Evolutionary conservation across 306 rosid genomes (phyloP), one percentile per base, ranked within the genome.

Genomic region (Prunus salicina): DNA sequence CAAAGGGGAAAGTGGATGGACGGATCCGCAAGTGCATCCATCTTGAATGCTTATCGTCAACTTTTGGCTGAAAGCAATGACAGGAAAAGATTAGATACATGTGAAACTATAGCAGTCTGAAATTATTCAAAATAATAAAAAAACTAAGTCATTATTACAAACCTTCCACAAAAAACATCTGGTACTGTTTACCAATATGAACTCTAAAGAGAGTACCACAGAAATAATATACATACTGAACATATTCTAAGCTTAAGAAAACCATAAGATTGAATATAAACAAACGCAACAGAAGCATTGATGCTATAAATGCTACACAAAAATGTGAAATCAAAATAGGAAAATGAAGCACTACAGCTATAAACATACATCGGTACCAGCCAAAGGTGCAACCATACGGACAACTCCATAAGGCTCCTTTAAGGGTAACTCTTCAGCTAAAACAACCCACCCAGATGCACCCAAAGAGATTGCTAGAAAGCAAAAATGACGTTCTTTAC

Each of bases 21-120:
- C 97, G 91, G 79, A 95, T 89, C 76, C 97, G 86, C 86, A 90
- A 79, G 81, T 92, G 98, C 82, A 95, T 82, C 98, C 98, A 95
- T 85, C 87, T 87, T 20, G 87, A 57, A 82, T 90, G 91, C 55
- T 84, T 87, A 75, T 84, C 87, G 73, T 95, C 98, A 64, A 90
- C 71, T 86, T 74, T 88, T 82, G 98, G 97, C 98, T 95, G 89
- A 14, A 82, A 74, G 74, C 69, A 58, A 78, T 66, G 24, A 66
- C 20, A 38, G 60, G 67, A 76, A 72, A 67, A 22, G 47, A 81
- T 67, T 71, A 77, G 12, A 67, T 60, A 74, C 9, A 61, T 47
- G 32, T 74, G 28, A 74, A 19, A 63, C 76, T 19, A 71, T 70
- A 56, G 69, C 51, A 60, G 61, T 58, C 57, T 25, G 3, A 14